Evolutionary conservation across 2,329 filamentous ascomycete genomes (phyloP).

Genomic region (Colletotrichum sp.): DNA sequence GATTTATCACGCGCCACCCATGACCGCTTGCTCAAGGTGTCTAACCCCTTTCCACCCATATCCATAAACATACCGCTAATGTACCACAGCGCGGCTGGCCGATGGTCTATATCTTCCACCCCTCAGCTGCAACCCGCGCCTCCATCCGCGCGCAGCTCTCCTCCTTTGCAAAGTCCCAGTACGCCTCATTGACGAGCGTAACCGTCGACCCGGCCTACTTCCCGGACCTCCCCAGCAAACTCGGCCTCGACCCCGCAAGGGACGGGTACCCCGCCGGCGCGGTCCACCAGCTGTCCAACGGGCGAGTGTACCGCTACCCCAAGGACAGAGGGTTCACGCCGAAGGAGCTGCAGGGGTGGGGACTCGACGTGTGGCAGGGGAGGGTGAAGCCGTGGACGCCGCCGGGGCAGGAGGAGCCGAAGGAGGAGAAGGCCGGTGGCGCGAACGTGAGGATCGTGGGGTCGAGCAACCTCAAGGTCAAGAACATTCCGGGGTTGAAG

Average conservation of each 20-base stretch:
- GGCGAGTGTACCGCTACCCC: constrained; percentile 40
- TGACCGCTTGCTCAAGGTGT: constrained; percentile 37
- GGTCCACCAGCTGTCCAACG: constrained; percentile 39
- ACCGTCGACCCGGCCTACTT: constrained; percentile 40
- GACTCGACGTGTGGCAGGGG: constrained; percentile 41
- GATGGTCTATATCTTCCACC: constrained; percentile 42
- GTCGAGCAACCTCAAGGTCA: constrained; percentile 21
- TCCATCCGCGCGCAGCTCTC: constrained; percentile 31
- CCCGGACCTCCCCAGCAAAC: constrained; percentile 33
- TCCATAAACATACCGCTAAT: background rate
- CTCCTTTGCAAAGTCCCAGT: constrained; percentile 36
- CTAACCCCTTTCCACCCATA: constrained; percentile 4
- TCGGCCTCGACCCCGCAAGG: constrained; percentile 32
- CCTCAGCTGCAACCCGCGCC: constrained; percentile 31
- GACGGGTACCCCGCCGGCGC: constrained; percentile 34
- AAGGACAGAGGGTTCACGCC: constrained; percentile 30
- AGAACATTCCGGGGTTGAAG: constrained; percentile 29
- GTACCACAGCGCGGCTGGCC: constrained; percentile 33
- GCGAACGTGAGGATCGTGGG: constrained; percentile 19
- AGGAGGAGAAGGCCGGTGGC: constrained; percentile 23
- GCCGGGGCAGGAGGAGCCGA: constrained; percentile 29
- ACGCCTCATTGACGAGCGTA: constrained; percentile 38
- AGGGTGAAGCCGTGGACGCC: constrained; percentile 38
- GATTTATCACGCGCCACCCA: constrained; percentile 37
- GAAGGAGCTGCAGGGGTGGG: constrained; percentile 36